Conservation (phyloP, 768 basidiomycete species). For the Amanita exitialis region DNA sequence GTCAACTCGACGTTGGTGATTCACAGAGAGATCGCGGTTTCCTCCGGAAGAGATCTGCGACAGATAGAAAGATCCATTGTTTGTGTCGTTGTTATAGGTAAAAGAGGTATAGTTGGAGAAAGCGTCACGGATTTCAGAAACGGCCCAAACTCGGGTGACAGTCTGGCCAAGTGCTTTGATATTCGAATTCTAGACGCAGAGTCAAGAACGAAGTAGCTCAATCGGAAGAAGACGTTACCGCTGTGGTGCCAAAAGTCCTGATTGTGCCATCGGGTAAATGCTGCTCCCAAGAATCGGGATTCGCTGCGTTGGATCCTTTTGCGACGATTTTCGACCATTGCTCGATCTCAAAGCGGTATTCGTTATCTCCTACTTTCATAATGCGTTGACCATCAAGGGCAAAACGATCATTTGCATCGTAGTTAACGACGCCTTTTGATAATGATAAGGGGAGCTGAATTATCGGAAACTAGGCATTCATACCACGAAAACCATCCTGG, state of each 20-base stretch:
- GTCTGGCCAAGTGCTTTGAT: background rate
- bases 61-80: background rate
- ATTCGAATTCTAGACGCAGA: background rate
- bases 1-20: background rate
- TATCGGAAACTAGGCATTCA: too few species aligned
- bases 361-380: background rate
- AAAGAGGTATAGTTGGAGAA: background rate
- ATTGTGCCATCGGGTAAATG: background rate
- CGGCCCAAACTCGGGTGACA: background rate
- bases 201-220: too few species aligned
- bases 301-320: background rate
- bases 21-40: background rate
- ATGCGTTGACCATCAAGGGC: background rate
- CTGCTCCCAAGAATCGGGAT: background rate
- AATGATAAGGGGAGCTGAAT: background rate
- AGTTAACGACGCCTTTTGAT: background rate
- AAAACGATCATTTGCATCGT: background rate
- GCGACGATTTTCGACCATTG: background rate
- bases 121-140: background rate
- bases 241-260: background rate
- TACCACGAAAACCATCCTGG: background rate
- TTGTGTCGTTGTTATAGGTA: background rate
- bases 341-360: background rate
- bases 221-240: too few species aligned
- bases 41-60: background rate